Evolutionary conservation across 2,329 filamentous ascomycete species (phyloP).

Genomic region (Pseudocercospora eumusae): DNA sequence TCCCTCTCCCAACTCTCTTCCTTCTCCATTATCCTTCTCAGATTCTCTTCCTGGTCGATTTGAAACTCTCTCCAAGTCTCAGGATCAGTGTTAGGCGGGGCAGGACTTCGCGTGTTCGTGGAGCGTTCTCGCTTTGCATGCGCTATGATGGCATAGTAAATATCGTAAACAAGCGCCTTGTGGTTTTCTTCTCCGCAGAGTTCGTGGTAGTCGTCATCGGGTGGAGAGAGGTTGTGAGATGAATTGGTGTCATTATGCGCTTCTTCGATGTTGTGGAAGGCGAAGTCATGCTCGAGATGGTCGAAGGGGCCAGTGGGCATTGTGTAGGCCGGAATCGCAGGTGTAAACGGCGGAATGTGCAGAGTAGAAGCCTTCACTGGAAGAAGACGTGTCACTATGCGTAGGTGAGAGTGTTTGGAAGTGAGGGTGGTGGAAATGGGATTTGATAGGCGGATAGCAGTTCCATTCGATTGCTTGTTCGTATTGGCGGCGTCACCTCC

Average conservation of each 20-base stretch:
- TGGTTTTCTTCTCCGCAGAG: background rate
- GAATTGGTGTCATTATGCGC: background rate
- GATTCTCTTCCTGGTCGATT: background rate
- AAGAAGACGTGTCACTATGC: background rate
- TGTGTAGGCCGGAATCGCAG: background rate
- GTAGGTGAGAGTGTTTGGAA: background rate
- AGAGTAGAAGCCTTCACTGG: background rate
- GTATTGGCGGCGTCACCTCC: background rate
- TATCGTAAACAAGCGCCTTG: background rate
- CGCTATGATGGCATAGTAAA: background rate
- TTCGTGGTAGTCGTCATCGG: background rate
- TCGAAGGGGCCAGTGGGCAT: background rate
- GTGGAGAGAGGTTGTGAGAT: background rate
- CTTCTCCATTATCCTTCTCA: background rate
- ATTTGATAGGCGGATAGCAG: background rate
- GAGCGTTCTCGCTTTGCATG: background rate
- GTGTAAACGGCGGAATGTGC: background rate
- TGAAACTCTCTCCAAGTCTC: background rate
- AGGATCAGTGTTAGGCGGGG: background rate
- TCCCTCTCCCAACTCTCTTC: background rate
- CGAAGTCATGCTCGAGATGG: background rate
- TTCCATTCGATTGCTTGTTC: background rate
- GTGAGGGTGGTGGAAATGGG: background rate
- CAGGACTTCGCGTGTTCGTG: background rate
- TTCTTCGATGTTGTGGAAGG: background rate